These are phyloP conservation scores for Penicillium sp. DNA, from an alignment of 2,329 filamentous ascomycete genomes.

Conservation along the genomic window DNA sequence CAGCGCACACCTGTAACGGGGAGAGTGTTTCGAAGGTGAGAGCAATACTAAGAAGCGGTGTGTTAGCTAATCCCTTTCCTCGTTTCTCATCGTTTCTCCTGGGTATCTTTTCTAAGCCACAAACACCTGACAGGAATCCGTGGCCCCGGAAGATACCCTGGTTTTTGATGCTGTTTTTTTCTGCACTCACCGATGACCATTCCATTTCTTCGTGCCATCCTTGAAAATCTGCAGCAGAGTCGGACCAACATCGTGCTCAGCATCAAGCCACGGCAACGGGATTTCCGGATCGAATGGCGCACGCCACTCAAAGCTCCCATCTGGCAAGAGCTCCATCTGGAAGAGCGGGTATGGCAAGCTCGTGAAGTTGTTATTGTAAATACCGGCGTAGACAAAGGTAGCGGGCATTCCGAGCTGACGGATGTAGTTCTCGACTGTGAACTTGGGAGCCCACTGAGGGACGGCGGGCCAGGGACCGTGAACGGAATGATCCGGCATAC, in stretches of 20 bases:
- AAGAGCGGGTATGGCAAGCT: slow-evolving; percentile 89
- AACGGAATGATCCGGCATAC: slow-evolving; percentile 89
- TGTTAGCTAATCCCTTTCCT: slow-evolving; percentile 8
- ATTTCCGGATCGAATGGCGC: slow-evolving; percentile 89
- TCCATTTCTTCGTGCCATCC: slow-evolving; percentile 83
- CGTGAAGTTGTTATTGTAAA: slow-evolving; percentile 99
- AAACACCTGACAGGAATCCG: not conserved
- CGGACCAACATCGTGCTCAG: slow-evolving; percentile 92
- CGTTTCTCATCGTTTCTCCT: not conserved
- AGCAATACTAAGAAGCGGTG: slow-evolving; percentile 62
- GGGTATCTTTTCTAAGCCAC: not conserved
- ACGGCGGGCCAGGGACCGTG: slow-evolving; percentile 80
- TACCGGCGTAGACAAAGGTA: slow-evolving; percentile 93
- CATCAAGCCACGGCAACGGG: slow-evolving; percentile 90
- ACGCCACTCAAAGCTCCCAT: slow-evolving; percentile 88
- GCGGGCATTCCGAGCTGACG: slow-evolving; percentile 76
- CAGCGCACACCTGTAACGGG: slow-evolving; percentile 74
- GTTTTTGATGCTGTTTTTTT: not conserved
- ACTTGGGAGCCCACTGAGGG: slow-evolving; percentile 89
- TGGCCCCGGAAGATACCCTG: not conserved
- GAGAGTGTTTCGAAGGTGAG: slow-evolving; percentile 87
- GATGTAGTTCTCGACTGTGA: slow-evolving; percentile 88
- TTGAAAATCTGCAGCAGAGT: slow-evolving; percentile 93
- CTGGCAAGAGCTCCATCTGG: slow-evolving; percentile 82
- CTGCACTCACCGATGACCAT: slow-evolving; percentile 61